Percentiles rank a stretch among this genome's conserved stretches.
Evolutionary conservation across 1,284 basidiomycete species (phyloP).

Genomic region (Naganishia liquefaciens): DNA sequence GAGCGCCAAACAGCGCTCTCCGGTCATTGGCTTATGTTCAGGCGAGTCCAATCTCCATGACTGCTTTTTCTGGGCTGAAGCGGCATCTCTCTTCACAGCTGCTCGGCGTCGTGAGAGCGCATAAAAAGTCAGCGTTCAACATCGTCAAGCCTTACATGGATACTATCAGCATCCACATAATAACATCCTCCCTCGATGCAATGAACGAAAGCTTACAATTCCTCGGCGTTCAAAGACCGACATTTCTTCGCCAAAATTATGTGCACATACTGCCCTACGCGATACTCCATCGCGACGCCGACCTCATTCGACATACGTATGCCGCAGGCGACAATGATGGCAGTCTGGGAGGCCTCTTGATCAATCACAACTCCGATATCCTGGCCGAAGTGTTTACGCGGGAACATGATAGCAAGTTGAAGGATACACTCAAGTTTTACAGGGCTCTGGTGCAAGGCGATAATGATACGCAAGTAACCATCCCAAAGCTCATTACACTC

Average conservation of each 20-base stretch:
- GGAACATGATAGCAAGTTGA: constrained; percentile 59
- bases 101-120: constrained; percentile 60
- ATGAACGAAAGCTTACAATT: constrained; percentile 67
- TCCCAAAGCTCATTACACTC: constrained; percentile 25
- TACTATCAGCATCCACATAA: constrained; percentile 67
- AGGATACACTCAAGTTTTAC: constrained; percentile 66
- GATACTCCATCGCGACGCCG: constrained; percentile 63
- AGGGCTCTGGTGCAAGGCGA: constrained; percentile 55
- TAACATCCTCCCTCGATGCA: constrained; percentile 52
- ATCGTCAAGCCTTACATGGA: constrained; percentile 71
- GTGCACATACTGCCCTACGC: constrained; percentile 68
- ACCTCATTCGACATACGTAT: constrained; percentile 35
- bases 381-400: constrained; percentile 77
- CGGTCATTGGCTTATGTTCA: constrained; percentile 70
- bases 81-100: constrained; percentile 57
- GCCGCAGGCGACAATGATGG: constrained; percentile 48
- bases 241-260: constrained; percentile 70
- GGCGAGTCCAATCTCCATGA: constrained; percentile 52
- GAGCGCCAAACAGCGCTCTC: constrained; percentile 65
- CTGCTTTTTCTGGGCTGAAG: background rate
- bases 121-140: constrained; percentile 68
- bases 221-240: constrained; percentile 59
- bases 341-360: constrained; percentile 63
- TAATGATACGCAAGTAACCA: constrained; percentile 14
- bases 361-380: constrained; percentile 66